Evolutionary conservation across 495 filamentous ascomycete genomes (phyloP), one percentile per base, ranked within the genome.

Genomic region (Penicillium waksmanii): DNA sequence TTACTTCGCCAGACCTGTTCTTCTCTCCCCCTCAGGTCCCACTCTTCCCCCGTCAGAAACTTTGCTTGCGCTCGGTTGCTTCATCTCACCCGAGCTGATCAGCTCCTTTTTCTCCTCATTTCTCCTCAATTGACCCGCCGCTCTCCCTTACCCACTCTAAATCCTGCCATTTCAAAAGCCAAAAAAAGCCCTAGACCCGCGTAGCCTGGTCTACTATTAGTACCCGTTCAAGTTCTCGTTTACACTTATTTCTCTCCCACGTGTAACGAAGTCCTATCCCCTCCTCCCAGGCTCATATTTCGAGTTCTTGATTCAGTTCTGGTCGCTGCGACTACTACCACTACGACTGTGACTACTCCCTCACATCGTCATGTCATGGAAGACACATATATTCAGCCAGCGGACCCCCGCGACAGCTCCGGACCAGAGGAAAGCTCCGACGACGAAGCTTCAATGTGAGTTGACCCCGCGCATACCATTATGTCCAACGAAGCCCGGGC

Each of bases 301-400:
- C 36, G 4, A 13, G 2, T 38, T 13, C 12, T 38, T n/a, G 3
- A 12, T n/a, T n/a, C 36, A 5, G 8, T 6, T 31, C 27, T 9
- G 8, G 27, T 38, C 36, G 12, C 12, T n/a, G 36, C 36, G 15
- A 12, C 11, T 38, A 38, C 12, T 10, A 12, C 36, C 15, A 23
- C 23, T 23, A 5, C 36, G 15, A 12, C 11, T 38, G 15, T 9
- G 5, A 13, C 18, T 46, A 19, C 42, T 15, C 18, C 18, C 42
- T 23, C 18, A 46, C 42, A 38, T 38, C 66, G 66, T 65, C 69
- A 72, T 74, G 72, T 67, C 63, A 74, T 72, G 72, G 69, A 68
- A 43, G 67, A 62, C 57, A 68, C 48, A 66, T 43, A 51, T 46
- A 52, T 63, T 17, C 60, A 66, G 60, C 54, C 63, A 55, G 55